Base-by-base conservation (phyloP, 2,329 filamentous ascomycete genomes). In the Penicillium griseofulvum region DNA sequence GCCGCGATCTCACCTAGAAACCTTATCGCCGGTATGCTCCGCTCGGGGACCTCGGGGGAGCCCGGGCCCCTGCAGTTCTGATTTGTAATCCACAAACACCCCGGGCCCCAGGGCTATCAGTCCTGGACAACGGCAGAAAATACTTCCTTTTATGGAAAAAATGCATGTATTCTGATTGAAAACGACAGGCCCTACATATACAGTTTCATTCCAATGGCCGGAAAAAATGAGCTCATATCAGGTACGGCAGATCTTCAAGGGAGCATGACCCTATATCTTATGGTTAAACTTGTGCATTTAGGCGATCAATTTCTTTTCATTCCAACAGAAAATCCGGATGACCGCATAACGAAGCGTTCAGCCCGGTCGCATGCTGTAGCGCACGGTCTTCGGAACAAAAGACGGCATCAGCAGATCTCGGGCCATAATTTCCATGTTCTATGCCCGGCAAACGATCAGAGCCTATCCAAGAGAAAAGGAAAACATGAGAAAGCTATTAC, bases 1-100 rank as follows among this genome's bases (percentile, higher is more conserved):
- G 57, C 62, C 61, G 58, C 57, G 58, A 64, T 63, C 50, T 56
- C 46, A 42, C 22, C 14, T 24, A 38, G 9, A 44, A 64, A 65
- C 59, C 53, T 61, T 56, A 61, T 60, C 54, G 46, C 39, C 47
- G 58, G 59, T 65, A 58, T 34, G 31, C 2, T 14, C 22, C 22
- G 22, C 22, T 4, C 22, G 22, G 22, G 22, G 22, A 22, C 22
- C n/a, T n/a, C n/a, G n/a, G n/a, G n/a, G n/a, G n/a, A n/a, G n/a
- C 14, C 31, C 31, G 12, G 31, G 31, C 22, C 22, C 22, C 22
- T 12, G 5, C 5, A 16, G 31, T 11, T 34, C 12, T 33, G 42
- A 44, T 44, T 44, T 44, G 42, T 44, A 44, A 44, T 44, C 42
- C 12, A 31, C 28, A 11, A 44, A 31, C 26, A n/a, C 16, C 4